Evolutionary conservation across 768 basidiomycete genomes (phyloP).

Genomic region (Lactarius sp.): DNA sequence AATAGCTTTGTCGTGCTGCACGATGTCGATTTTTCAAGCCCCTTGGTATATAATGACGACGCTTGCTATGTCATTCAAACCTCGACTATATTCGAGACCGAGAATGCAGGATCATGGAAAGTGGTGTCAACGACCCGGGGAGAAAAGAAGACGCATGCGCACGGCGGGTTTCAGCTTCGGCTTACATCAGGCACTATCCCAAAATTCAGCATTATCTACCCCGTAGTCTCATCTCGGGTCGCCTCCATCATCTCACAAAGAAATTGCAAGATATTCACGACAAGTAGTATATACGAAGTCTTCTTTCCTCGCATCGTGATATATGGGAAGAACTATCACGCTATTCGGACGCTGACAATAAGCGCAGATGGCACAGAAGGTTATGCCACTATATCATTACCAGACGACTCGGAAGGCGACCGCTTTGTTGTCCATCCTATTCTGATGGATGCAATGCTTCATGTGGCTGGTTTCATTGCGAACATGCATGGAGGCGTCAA

Average conservation of each 20-base stretch:
- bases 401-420: conserved; percentile 31
- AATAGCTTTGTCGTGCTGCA: conserved; percentile 40
- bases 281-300: conserved; percentile 55
- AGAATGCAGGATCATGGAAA: conserved; percentile 40
- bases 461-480: conserved; percentile 64
- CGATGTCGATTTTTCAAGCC: conserved; percentile 45
- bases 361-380: conserved; percentile 45
- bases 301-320: conserved; percentile 66
- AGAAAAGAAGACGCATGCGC: conserved; percentile 35
- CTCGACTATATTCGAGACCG: conserved; percentile 36
- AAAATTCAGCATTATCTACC: conserved; percentile 38
- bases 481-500: conserved; percentile 49
- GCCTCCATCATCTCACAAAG: conserved; percentile 29
- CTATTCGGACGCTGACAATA: conserved; percentile 51
- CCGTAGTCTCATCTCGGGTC: conserved; percentile 35
- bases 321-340: conserved; percentile 54
- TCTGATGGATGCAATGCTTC: conserved; percentile 64
- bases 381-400: conserved; percentile 45
- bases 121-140: conserved; percentile 39
- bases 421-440: conserved; percentile 46
- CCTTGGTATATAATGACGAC: conserved; percentile 44
- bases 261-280: conserved; percentile 45
- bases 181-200: conserved; percentile 31
- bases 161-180: conserved; percentile 42
- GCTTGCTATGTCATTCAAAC: conserved; percentile 36